phyloP scores from a whole-genome alignment of 2,329 filamentous ascomycete species.

The Diaporthe sp. region DNA sequence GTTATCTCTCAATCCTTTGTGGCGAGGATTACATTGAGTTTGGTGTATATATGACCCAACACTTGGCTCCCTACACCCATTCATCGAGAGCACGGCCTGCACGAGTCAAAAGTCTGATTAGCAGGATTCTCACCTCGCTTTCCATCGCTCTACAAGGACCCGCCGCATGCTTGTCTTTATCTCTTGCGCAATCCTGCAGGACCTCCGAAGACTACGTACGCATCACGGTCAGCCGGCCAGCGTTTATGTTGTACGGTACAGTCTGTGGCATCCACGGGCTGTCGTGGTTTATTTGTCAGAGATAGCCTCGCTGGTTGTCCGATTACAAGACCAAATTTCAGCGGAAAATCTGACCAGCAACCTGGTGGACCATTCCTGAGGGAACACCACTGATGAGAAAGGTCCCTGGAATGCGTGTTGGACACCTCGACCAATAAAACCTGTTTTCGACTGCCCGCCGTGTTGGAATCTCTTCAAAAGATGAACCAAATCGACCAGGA shows the following conservation, averaged over 20 bases:
- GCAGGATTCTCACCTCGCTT: conserved; percentile 22
- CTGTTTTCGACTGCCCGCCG: too few relatives aligned
- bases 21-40: conserved; percentile 16
- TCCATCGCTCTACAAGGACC: conserved; percentile 8
- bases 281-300: neutral
- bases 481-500: neutral
- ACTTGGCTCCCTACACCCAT: conserved; percentile 23
- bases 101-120: conserved; percentile 15
- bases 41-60: conserved; percentile 6
- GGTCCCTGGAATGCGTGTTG: neutral
- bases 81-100: neutral
- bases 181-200: neutral
- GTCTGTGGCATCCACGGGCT: neutral
- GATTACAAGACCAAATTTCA: neutral
- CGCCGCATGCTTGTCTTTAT: neutral
- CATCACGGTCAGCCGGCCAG: neutral
- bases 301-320: neutral
- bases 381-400: too few relatives aligned
- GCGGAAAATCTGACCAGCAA: neutral
- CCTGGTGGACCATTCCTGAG: neutral
- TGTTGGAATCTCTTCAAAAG: neutral
- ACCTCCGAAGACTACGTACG: neutral
- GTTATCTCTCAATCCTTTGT: neutral
- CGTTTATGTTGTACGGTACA: neutral
- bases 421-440: neutral